Conservation (phyloP, 768 basidiomycete genomes). For the Solioccasus polychromus region DNA sequence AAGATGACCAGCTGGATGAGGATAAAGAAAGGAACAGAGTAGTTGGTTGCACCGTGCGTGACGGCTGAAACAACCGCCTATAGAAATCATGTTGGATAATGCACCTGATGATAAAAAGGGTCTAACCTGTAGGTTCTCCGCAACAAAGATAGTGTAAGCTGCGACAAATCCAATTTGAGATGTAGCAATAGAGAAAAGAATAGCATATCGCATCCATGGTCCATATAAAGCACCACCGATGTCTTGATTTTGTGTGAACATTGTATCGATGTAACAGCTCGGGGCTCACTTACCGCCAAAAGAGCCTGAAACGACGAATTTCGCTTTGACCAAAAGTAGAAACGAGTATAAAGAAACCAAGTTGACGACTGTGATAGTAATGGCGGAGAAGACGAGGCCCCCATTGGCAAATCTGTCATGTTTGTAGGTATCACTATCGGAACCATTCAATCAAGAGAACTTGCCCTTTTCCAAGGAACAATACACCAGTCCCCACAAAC, state of each 20-base stretch:
- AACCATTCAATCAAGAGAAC: neutral
- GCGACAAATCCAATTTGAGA: slow-evolving; percentile 89
- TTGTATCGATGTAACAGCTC: slow-evolving; percentile 1
- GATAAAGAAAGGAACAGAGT: slow-evolving; percentile 80
- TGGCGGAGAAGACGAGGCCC: slow-evolving; percentile 82
- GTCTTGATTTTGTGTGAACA: slow-evolving; percentile 44
- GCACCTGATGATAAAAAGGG: neutral
- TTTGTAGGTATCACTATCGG: slow-evolving; percentile 5
- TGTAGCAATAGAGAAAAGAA: slow-evolving; percentile 81
- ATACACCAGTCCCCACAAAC: slow-evolving; percentile 92
- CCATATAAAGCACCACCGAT: slow-evolving; percentile 93
- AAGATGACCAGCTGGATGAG: slow-evolving; percentile 81
- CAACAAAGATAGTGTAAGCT: slow-evolving; percentile 95
- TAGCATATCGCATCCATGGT: slow-evolving; percentile 86
- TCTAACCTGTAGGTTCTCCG: slow-evolving; percentile 75
- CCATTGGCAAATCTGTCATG: slow-evolving; percentile 84
- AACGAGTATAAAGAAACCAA: slow-evolving; percentile 90
- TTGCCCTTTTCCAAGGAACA: slow-evolving; percentile 94
- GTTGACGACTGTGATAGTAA: slow-evolving; percentile 79
- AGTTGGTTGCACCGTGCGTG: slow-evolving; percentile 64
- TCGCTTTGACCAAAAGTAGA: slow-evolving; percentile 83
- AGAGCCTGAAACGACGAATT: slow-evolving; percentile 85
- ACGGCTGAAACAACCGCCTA: slow-evolving; percentile 82
- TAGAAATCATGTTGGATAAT: slow-evolving; percentile 8
- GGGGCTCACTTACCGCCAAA: slow-evolving; percentile 72